These are phyloP conservation scores for Diaporthe aspalathi DNA, from an alignment of 2,329 filamentous ascomycete species.

Conservation along the genomic window DNA sequence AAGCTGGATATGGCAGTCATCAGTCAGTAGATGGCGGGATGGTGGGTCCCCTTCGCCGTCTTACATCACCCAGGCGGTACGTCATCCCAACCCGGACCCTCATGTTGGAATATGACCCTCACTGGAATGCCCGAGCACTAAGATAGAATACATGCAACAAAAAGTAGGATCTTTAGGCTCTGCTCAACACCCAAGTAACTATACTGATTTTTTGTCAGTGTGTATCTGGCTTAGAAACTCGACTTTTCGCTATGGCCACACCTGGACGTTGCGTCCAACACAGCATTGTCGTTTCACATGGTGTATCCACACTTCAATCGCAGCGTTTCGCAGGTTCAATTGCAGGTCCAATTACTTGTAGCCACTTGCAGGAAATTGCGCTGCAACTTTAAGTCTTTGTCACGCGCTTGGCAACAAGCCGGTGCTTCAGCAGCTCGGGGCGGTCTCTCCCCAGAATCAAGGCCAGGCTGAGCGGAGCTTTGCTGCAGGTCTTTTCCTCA, in stretches of 20 bases:
- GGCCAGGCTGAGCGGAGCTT: too few species aligned
- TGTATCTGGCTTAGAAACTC: too few species aligned
- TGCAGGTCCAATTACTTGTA: background rate
- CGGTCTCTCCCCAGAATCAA: background rate
- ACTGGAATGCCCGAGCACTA: background rate
- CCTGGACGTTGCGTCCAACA: background rate
- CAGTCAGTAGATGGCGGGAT: background rate
- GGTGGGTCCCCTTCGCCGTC: constrained; percentile 11
- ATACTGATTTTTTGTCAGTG: too few species aligned
- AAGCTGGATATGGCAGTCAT: constrained; percentile 22
- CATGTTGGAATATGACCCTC: background rate
- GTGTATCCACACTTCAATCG: background rate
- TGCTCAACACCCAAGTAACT: background rate
- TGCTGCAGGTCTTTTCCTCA: too few species aligned
- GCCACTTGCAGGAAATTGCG: background rate
- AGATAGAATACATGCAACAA: background rate
- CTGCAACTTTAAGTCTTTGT: background rate
- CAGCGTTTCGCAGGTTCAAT: background rate
- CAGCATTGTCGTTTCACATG: background rate
- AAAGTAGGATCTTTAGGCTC: background rate
- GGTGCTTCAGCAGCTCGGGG: background rate
- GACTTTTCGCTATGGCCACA: too few species aligned
- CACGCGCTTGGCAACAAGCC: background rate
- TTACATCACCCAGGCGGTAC: constrained; percentile 19
- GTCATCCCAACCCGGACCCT: constrained; percentile 29